phyloP scores from a whole-genome alignment of 495 filamentous ascomycete genomes.

The Hypoxylon subgilvum region DNA sequence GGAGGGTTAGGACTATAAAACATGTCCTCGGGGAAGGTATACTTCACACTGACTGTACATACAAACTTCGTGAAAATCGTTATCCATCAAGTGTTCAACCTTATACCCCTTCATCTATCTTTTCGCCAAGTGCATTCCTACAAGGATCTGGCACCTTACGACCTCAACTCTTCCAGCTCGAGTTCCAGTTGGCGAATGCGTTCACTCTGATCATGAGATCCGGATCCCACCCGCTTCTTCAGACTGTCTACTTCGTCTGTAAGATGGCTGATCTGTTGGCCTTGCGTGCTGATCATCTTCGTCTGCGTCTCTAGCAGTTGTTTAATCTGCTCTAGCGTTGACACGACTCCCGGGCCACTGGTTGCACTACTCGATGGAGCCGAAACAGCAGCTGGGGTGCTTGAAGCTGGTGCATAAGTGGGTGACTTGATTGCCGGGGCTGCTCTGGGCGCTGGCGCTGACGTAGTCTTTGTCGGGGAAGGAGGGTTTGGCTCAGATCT shows the following conservation, averaged over 20 bases:
- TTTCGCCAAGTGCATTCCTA: conserved; percentile 20
- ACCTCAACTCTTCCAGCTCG: conserved; percentile 64
- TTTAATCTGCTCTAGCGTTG: conserved; percentile 67
- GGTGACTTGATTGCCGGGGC: conserved; percentile 45
- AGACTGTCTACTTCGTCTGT: conserved; percentile 72
- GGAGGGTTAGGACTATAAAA: conserved; percentile 16
- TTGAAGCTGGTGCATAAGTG: conserved; percentile 28
- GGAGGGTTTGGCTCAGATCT: conserved; percentile 41
- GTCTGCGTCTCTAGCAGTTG: conserved; percentile 66
- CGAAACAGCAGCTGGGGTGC: conserved; percentile 24
- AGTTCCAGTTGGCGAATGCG: conserved; percentile 72
- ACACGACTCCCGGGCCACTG: conserved; percentile 43
- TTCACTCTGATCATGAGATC: conserved; percentile 67
- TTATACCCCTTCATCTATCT: conserved; percentile 14
- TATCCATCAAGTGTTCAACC: conserved; percentile 32
- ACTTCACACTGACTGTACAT: conserved; percentile 28
- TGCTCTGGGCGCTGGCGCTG: conserved; percentile 41
- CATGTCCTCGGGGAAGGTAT: conserved; percentile 18
- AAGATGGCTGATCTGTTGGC: conserved; percentile 67
- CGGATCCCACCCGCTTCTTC: conserved; percentile 67
- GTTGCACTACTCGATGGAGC: conserved; percentile 23
- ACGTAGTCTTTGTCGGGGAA: conserved; percentile 46
- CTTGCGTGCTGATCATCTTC: conserved; percentile 61
- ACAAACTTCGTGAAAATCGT: conserved; percentile 37
- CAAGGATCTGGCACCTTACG: conserved; percentile 29